Conservation (phyloP, 768 basidiomycete genomes). For the Symmetrospora coprosmae region DNA sequence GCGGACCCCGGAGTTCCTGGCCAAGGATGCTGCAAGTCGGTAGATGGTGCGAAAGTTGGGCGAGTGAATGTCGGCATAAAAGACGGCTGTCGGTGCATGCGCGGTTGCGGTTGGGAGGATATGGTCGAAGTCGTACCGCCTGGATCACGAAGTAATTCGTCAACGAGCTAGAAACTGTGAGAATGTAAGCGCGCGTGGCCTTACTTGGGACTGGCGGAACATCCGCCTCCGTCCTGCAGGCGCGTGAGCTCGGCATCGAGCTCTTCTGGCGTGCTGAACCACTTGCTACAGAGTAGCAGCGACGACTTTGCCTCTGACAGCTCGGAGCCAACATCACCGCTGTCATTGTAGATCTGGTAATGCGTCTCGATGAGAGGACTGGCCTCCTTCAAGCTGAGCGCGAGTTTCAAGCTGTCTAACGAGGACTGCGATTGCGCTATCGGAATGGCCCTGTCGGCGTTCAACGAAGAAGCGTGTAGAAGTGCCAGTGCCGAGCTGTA, state of each 20-base stretch:
- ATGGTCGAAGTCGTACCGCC: neutral
- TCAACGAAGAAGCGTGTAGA: constrained; percentile 31
- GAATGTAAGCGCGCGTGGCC: no score
- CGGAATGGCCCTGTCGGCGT: constrained; percentile 31
- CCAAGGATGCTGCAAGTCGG: neutral
- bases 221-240: no score
- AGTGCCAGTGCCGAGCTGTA: constrained; percentile 37
- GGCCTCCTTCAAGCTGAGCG: constrained; percentile 45
- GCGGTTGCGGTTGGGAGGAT: neutral
- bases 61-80: constrained; percentile 59
- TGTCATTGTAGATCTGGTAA: constrained; percentile 11
- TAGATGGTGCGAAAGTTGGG: constrained; percentile 60
- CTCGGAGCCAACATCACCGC: neutral
- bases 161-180: no score
- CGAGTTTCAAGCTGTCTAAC: constrained; percentile 47
- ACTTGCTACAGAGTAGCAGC: no score
- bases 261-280: no score
- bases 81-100: constrained; percentile 48
- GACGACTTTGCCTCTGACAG: neutral
- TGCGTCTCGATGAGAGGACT: constrained; percentile 31
- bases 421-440: constrained; percentile 39
- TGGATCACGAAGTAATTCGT: neutral
- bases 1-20: constrained; percentile 6
- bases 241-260: no score
- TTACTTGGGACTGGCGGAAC: no score